Base-by-base conservation (phyloP, 164 flowering plant genomes). In the Berberis thunbergii region DNA sequence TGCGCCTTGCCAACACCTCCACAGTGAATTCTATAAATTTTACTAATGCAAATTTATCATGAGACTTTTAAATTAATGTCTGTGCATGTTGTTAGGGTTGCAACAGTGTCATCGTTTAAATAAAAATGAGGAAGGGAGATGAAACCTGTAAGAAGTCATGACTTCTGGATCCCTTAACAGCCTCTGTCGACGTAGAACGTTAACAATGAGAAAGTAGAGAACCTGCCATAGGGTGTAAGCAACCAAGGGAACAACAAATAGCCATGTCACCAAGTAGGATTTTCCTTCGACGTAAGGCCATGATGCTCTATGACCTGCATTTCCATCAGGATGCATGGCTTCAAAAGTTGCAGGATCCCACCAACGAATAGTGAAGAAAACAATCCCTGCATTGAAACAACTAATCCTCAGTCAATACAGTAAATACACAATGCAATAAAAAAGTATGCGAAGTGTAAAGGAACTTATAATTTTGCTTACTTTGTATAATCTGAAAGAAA, bases 101-200 rank as follows among this genome's bases (percentile, higher is more conserved):
- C 26, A 26, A 26, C 26, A 0, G 26, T 26, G 26, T 26, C 26
- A 26, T 26, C 26, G 26, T 26, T 48, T 48, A 48, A 9, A 6
- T 3, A 12, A n/a, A 43, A 61, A 62, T 57, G 66, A 68, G 43
- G 56, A 68, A 55, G 54, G 68, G 52, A 63, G 62, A 54, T 44
- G 50, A 13, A 49, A 91, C 99, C 97, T 91, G 86, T 89, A 94
- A 53, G 97, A 94, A 64, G 99, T 94, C 99, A 94, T 89, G 64
- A 91, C 99, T 80, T 94, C 97, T 13, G 99, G 99, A 74, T 94
- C 99, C 73, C 88, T 81, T 46, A 94, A 68, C 39, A 94, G 74
- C 67, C 99, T 83, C 66, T 94, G 99, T 43, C 96, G 79, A 54
- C 96, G 91, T 5, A 94, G 80, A 38, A 94, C 99, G 73, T 94